These are phyloP conservation scores for Lipomyces sp. DNA, from an alignment of 805 yeast species.

Conservation along the genomic window DNA sequence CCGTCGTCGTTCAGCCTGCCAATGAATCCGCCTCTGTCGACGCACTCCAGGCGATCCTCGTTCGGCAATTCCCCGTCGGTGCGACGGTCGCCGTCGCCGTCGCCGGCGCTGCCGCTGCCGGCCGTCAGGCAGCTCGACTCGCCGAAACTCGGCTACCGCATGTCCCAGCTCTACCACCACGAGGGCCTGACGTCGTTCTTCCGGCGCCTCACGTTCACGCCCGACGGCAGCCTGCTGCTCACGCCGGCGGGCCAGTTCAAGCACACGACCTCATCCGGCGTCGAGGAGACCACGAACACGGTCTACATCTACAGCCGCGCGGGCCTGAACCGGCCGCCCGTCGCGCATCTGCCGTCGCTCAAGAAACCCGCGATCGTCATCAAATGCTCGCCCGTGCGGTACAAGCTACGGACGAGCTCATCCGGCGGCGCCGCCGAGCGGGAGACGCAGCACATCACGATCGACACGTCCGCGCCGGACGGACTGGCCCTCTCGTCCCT, in stretches of 20 bases:
- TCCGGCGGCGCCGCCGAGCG: background rate
- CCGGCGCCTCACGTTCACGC: conserved; percentile 79
- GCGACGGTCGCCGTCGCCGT: conserved; percentile 40
- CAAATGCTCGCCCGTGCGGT: conserved; percentile 68
- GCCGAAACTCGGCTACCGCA: conserved; percentile 33
- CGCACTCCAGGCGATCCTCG: conserved; percentile 46
- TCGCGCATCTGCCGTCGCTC: conserved; percentile 74
- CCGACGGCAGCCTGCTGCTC: conserved; percentile 79
- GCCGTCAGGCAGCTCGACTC: conserved; percentile 47
- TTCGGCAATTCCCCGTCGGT: conserved; percentile 40
- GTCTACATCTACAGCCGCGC: conserved; percentile 76
- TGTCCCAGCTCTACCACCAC: conserved; percentile 60
- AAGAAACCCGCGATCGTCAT: conserved; percentile 82
- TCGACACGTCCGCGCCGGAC: conserved; percentile 19
- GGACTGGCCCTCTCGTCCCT: conserved; percentile 11
- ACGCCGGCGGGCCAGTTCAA: conserved; percentile 73
- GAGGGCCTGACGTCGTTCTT: conserved; percentile 90
- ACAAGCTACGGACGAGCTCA: conserved; percentile 38
- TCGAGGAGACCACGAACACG: conserved; percentile 56
- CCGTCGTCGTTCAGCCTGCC: conserved; percentile 25
- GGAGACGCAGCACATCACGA: conserved; percentile 21
- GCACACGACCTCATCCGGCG: conserved; percentile 31
- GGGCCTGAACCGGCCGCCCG: conserved; percentile 66
- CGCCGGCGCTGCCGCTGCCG: conserved; percentile 43
- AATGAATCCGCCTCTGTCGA: conserved; percentile 40